phyloP scores from a whole-genome alignment of 2,329 filamentous ascomycete genomes.

The Aaosphaeria arxii region DNA sequence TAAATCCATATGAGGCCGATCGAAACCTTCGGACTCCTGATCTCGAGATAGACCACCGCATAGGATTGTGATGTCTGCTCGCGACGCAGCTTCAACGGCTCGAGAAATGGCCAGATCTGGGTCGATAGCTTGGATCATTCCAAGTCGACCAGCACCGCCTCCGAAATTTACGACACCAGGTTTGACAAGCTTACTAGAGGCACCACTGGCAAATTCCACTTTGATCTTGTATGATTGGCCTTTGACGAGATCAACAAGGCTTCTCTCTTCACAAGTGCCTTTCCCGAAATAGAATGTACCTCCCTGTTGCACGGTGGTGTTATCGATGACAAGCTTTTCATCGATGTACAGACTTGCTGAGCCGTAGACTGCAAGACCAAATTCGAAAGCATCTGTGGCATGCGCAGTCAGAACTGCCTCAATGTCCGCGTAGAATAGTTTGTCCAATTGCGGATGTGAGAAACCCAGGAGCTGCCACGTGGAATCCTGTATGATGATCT shows the following conservation, averaged over 20 bases:
- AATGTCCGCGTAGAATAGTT: not conserved
- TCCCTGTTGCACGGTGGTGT: not conserved
- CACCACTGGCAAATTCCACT: not conserved
- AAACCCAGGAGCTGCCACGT: no score
- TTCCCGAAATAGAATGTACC: conserved; percentile 54
- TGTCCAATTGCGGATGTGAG: no score
- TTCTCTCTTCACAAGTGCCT: not conserved
- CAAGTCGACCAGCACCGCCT: not conserved
- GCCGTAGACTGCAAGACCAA: not conserved
- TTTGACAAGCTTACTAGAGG: not conserved
- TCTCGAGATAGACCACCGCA: not conserved
- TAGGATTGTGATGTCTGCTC: not conserved
- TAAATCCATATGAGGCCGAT: not conserved
- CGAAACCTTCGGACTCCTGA: not conserved
- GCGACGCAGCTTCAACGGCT: not conserved
- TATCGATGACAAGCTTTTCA: not conserved
- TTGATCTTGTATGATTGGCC: not conserved
- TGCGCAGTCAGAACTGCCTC: not conserved
- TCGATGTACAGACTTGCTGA: not conserved
- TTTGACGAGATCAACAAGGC: no score
- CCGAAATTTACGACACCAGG: not conserved
- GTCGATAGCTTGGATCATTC: not conserved
- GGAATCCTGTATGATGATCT: no score
- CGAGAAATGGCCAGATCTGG: not conserved
- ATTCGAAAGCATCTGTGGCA: not conserved